phyloP scores from a whole-genome alignment of 345 rosid species.

The Arabis hirsuta region DNA sequence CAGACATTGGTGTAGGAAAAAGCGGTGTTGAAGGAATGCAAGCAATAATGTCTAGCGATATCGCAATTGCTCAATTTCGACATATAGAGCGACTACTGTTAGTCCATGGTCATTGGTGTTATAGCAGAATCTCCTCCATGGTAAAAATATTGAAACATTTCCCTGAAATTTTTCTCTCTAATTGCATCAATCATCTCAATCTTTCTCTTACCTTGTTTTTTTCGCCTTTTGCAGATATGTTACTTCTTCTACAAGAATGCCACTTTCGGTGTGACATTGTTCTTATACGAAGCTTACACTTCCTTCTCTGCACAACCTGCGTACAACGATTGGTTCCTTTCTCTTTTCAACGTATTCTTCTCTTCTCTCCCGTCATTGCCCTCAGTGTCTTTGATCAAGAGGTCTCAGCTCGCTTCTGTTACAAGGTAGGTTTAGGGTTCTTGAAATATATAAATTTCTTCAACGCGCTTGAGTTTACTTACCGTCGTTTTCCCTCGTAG shows the following conservation, averaged over 20 bases:
- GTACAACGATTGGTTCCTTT: conserved; percentile 83
- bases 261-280: conserved; percentile 74
- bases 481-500: conserved; percentile 45
- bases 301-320: conserved; percentile 86
- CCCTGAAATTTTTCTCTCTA: not conserved
- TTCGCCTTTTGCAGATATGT: conserved; percentile 64
- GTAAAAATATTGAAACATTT: conserved; percentile 43
- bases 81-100: conserved; percentile 85
- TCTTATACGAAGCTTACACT: conserved; percentile 74
- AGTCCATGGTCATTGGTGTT: conserved; percentile 99
- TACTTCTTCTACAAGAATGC: conserved; percentile 98
- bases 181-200: conserved; percentile 18
- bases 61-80: conserved; percentile 92
- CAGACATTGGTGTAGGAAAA: conserved; percentile 91
- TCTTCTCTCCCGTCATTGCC: conserved; percentile 79
- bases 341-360: conserved; percentile 79
- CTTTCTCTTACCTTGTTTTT: conserved; percentile 25
- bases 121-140: conserved; percentile 86
- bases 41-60: conserved; percentile 98
- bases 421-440: conserved; percentile 59
- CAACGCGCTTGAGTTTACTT: conserved; percentile 51
- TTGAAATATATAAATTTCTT: conserved; percentile 44
- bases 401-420: conserved; percentile 70
- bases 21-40: conserved; percentile 99
- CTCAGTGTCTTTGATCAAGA: conserved; percentile 97